A percentile compares a stretch with the other conserved stretches of the same genome.
phyloP scores from a whole-genome alignment of 352 stramenopile species.

The Thalassiosira gravida region DNA sequence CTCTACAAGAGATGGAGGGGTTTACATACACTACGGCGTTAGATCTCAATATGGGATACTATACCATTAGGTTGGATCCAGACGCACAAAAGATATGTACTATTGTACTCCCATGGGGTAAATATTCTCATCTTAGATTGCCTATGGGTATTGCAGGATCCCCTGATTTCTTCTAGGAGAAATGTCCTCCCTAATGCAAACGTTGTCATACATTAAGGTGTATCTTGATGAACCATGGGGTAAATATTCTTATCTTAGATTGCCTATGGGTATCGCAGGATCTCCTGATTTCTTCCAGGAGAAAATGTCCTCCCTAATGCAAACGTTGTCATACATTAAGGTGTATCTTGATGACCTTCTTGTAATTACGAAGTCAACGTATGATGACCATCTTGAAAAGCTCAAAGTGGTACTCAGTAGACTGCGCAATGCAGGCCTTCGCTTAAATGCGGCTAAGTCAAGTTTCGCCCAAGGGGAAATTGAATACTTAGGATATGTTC shows the following conservation, averaged over 20 bases:
- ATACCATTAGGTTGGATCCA: slow-evolving; percentile 2
- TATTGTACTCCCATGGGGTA: slow-evolving; percentile 44
- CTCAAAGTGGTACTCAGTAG: slow-evolving; percentile 22
- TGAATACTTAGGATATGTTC: slow-evolving; percentile 37
- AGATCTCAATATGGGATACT: slow-evolving; percentile 22
- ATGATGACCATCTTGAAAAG: slow-evolving; percentile 36
- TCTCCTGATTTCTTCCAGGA: slow-evolving; percentile 28
- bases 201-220: slow-evolving; percentile 10
- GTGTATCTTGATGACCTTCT: slow-evolving; percentile 37
- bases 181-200: background rate
- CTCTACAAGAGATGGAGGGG: slow-evolving; percentile 31
- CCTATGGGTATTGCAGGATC: slow-evolving; percentile 46
- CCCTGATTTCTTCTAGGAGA: slow-evolving; percentile 41
- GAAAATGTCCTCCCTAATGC: background rate
- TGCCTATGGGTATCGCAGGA: slow-evolving; percentile 49
- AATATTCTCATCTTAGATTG: slow-evolving; percentile 47
- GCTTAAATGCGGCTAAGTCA: slow-evolving; percentile 34
- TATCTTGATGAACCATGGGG: slow-evolving; percentile 45
- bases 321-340: slow-evolving; percentile 15
- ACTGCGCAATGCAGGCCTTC: slow-evolving; percentile 18
- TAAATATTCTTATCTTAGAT: slow-evolving; percentile 46
- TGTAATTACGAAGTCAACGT: slow-evolving; percentile 12
- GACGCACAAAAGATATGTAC: slow-evolving; percentile 26
- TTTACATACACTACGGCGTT: slow-evolving; percentile 45
- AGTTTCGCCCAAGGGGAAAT: slow-evolving; percentile 22